Evolutionary conservation across 225 moss, liverwort and hornwort genomes (phyloP).

Genomic region (Lunularia cruciata): DNA sequence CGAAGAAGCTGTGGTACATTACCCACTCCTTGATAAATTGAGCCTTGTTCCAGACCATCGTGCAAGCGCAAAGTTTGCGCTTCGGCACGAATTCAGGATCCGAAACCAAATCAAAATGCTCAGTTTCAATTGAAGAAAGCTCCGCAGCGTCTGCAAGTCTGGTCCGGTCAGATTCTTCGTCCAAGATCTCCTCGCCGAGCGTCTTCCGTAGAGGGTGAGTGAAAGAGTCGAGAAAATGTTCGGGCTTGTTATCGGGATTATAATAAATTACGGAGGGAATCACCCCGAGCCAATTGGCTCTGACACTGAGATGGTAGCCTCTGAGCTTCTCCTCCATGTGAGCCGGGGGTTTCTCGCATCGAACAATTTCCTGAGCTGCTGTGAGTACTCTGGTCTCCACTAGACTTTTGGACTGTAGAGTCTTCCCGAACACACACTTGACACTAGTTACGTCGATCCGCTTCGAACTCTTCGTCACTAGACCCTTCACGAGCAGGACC

Average conservation of each 20-base stretch:
- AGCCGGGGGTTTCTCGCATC: constrained; percentile 37
- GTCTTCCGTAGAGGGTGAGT: constrained; percentile 3
- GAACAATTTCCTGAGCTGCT: constrained; percentile 44
- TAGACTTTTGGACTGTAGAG: constrained; percentile 21
- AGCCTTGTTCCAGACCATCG: constrained; percentile 58
- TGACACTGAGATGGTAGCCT: constrained; percentile 38
- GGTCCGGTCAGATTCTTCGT: not conserved
- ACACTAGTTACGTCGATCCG: constrained; percentile 18
- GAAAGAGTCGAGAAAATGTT: constrained; percentile 28
- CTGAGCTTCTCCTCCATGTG: constrained; percentile 32
- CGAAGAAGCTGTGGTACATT: constrained; percentile 40
- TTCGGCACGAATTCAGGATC: not conserved
- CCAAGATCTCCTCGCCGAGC: not conserved
- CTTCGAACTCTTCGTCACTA: constrained; percentile 31
- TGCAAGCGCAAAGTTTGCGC: constrained; percentile 50
- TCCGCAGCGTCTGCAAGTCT: not conserved
- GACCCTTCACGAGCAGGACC: constrained; percentile 41
- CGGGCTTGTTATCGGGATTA: constrained; percentile 32
- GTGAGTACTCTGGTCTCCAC: constrained; percentile 30
- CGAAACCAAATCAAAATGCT: not conserved
- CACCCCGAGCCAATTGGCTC: constrained; percentile 37
- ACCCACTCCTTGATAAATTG: constrained; percentile 51
- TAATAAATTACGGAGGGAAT: constrained; percentile 46
- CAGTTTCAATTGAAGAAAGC: not conserved
- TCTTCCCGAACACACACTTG: constrained; percentile 38